Evolutionary conservation across 495 filamentous ascomycete species (phyloP).

Genomic region (Recurvomyces mirabilis): DNA sequence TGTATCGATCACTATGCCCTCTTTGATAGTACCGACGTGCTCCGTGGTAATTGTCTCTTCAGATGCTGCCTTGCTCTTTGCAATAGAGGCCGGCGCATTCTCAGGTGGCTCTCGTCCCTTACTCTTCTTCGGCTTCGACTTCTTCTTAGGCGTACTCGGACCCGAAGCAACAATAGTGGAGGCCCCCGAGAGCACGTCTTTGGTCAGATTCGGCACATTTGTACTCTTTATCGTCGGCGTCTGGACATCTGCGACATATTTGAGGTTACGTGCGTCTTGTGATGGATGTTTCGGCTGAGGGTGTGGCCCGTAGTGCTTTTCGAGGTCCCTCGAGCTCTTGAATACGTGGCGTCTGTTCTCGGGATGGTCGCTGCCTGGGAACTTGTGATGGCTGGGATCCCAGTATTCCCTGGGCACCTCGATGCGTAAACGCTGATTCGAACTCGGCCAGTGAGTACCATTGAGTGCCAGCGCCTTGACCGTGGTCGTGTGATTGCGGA

Average conservation of each 20-base stretch:
- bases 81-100: too few relatives aligned
- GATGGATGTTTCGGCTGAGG: neutral
- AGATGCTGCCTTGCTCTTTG: too few relatives aligned
- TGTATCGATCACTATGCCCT: too few relatives aligned
- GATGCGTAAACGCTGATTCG: neutral
- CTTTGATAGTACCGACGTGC: too few relatives aligned
- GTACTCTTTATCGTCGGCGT: neutral
- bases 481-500: constrained; percentile 1
- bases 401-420: constrained; percentile 14
- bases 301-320: neutral
- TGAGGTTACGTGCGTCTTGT: too few relatives aligned
- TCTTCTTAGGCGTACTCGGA: neutral
- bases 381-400: constrained; percentile 1
- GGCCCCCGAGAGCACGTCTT: neutral
- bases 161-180: neutral
- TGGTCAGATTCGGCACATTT: neutral
- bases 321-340: neutral
- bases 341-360: neutral
- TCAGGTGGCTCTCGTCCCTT: too few relatives aligned
- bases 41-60: too few relatives aligned
- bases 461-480: neutral
- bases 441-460: neutral
- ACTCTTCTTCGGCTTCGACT: neutral
- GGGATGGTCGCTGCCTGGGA: neutral
- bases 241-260: neutral